Conservation (phyloP, 2,329 filamentous ascomycete genomes). For the Didymella segeticola region DNA sequence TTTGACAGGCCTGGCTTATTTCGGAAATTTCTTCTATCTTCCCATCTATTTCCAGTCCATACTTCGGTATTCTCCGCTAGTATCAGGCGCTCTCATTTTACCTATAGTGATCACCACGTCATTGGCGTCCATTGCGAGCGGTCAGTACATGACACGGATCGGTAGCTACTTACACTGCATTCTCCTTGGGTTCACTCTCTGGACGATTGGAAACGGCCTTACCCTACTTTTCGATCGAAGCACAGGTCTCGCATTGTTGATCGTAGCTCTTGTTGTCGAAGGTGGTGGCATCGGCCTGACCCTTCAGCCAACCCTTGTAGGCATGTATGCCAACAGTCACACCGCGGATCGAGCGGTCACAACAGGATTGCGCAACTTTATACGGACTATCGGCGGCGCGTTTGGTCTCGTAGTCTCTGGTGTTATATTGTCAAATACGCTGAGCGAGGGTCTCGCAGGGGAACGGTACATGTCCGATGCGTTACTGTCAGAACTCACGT, state of each 20-base stretch:
- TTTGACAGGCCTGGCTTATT: constrained; percentile 66
- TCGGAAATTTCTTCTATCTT: constrained; percentile 66
- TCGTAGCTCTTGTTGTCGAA: constrained; percentile 61
- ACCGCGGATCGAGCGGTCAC: constrained; percentile 66
- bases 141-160: constrained; percentile 26
- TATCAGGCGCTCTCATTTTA: constrained; percentile 59
- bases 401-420: constrained; percentile 62
- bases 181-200: constrained; percentile 50
- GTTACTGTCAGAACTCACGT: constrained; percentile 26
- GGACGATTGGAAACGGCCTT: constrained; percentile 62
- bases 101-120: constrained; percentile 46
- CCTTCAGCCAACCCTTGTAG: constrained; percentile 63
- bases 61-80: constrained; percentile 53
- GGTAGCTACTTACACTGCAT: constrained; percentile 31
- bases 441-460: constrained; percentile 16
- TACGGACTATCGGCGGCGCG: constrained; percentile 65
- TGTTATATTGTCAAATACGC: constrained; percentile 26
- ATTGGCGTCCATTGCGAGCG: constrained; percentile 25
- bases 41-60: constrained; percentile 69
- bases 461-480: constrained; percentile 18
- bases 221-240: constrained; percentile 59
- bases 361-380: constrained; percentile 68
- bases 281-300: constrained; percentile 55
- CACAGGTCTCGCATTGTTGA: constrained; percentile 53
- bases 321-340: constrained; percentile 58